Base-by-base conservation (phyloP, 2,329 filamentous ascomycete species). In the Trichoderma sp. region DNA sequence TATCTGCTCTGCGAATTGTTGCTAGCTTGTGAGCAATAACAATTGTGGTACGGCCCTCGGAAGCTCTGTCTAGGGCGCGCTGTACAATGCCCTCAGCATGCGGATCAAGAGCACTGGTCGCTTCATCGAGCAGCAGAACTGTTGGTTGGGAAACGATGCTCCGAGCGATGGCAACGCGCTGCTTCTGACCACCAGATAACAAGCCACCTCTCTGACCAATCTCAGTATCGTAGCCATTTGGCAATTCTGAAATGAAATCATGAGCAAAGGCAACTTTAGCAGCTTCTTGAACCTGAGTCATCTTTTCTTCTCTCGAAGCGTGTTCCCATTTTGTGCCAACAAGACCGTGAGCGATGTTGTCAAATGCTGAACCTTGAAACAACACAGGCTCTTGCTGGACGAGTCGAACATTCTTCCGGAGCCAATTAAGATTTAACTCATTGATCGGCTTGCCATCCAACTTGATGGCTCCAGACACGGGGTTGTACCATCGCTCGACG, bases 91-190 rank as follows among this genome's bases (percentile, higher is more conserved):
- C 77, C 58, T 83, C 81, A 1, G 81, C 77, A 18, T 81, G 76
- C 1, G 78, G 76, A 59, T 81, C 80, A 24, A 83, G 75, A 0
- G 88, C 86, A 55, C 84, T 87, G 0, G 89, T 91, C 0, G 89
- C 89, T 76, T 91, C 89, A 69, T 91, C 89, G 1, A 91, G 78
- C 16, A 91, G 83, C 0, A 91, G 80, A 34, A 91, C 86, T 55
- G 78, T 79, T 2, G 81, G 80, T 37, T 80, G 73, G 3, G 77
- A 77, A n/a, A 83, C 75, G 55, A 83, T 78, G 51, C 78, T 79
- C n/a, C 81, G 76, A 2, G 80, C 80, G 68, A 91, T 91, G 0
- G 88, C 86, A 28, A 91, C 82, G 11, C 89, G 82, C 72, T 91
- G 89, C 56, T 87, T 83, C 72, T 91, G 89, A 0, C 89, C 89